Evolutionary conservation across 768 basidiomycete species (phyloP).

Genomic region (Lyophyllum shimeji): DNA sequence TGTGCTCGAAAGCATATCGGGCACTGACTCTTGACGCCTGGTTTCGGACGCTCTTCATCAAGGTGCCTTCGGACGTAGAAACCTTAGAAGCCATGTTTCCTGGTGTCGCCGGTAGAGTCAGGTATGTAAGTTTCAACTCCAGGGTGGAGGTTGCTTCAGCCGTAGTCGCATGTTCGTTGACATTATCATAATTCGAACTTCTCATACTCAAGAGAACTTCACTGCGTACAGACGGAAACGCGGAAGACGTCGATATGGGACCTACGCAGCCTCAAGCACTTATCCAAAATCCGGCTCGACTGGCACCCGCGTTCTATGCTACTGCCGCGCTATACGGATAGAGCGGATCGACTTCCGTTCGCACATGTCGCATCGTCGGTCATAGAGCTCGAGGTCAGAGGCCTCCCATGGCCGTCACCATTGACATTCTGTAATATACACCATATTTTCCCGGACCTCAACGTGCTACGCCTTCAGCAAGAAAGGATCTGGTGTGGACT

Average conservation of each 20-base stretch:
- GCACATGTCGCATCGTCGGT: conserved; percentile 23
- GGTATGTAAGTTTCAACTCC: conserved; percentile 22
- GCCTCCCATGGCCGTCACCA: conserved; percentile 31
- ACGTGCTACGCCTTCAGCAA: conserved; percentile 24
- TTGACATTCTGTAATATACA: conserved; percentile 23
- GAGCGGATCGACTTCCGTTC: conserved; percentile 22
- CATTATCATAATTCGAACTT: background rate
- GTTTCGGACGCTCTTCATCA: conserved; percentile 31
- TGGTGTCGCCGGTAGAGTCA: conserved; percentile 16
- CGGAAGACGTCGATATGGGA: conserved; percentile 22
- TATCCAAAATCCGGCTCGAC: conserved; percentile 26
- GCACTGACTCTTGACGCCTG: conserved; percentile 27
- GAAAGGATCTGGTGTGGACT: conserved; percentile 34
- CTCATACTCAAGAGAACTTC: conserved; percentile 25
- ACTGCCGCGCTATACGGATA: conserved; percentile 14
- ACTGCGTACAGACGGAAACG: conserved; percentile 25
- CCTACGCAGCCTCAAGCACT: conserved; percentile 19
- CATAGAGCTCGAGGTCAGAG: conserved; percentile 29
- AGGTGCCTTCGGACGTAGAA: conserved; percentile 21
- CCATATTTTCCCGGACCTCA: conserved; percentile 22
- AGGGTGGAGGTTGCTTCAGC: background rate
- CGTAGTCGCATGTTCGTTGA: background rate
- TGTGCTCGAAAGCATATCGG: conserved; percentile 30
- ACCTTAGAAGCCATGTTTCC: conserved; percentile 24
- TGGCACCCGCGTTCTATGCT: conserved; percentile 22